phyloP scores from a whole-genome alignment of 140 eudicot genomes.

The Senecio squalidus region DNA sequence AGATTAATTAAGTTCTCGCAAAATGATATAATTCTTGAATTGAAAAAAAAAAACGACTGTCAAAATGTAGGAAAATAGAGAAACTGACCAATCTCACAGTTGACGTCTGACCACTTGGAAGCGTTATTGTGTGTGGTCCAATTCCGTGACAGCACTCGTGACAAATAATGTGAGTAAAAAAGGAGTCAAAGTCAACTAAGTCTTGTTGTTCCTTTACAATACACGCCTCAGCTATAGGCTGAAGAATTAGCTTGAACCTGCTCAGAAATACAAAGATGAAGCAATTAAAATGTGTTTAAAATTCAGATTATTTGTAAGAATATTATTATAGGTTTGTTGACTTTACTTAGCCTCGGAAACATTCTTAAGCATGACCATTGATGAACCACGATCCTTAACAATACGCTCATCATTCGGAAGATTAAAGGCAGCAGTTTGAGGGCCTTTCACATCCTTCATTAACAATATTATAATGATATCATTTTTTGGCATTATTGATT shows the following conservation, averaged over 20 bases:
- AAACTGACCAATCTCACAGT: constrained; percentile 93
- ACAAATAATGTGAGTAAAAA: constrained; percentile 90
- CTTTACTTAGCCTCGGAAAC: constrained; percentile 93
- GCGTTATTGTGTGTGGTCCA: constrained; percentile 90
- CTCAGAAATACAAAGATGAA: not conserved
- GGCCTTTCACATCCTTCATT: constrained; percentile 93
- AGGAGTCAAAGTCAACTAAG: constrained; percentile 78
- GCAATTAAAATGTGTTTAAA: not conserved
- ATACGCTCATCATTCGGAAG: constrained; percentile 95
- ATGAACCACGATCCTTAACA: constrained; percentile 89
- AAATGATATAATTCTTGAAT: not conserved
- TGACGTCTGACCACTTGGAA: constrained; percentile 73
- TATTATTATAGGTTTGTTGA: not conserved
- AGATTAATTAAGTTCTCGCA: not conserved
- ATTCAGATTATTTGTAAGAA: not conserved
- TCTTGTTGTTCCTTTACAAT: constrained; percentile 66
- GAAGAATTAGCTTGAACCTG: constrained; percentile 93
- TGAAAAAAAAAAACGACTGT: not conserved
- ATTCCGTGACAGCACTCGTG: constrained; percentile 99
- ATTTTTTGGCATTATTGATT: not conserved
- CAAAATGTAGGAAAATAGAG: not conserved
- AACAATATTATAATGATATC: too few species aligned
- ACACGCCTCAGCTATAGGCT: constrained; percentile 83
- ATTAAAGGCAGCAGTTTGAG: constrained; percentile 96
- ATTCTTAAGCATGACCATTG: constrained; percentile 97